phyloP scores from a whole-genome alignment of 352 stramenopile genomes.

The Globisporangium cystogenes region DNA sequence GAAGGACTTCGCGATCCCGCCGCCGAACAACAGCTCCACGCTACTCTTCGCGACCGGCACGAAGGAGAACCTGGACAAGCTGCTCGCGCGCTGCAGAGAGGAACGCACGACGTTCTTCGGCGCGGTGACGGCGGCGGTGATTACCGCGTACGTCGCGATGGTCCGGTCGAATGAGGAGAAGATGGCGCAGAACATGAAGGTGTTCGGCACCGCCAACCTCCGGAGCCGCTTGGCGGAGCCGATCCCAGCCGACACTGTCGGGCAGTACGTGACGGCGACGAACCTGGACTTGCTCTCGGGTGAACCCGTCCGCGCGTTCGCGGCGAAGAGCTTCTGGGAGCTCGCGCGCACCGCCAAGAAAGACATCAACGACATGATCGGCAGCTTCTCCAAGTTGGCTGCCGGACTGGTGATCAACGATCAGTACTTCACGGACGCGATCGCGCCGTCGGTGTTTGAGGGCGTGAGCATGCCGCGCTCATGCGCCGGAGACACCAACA shows the following conservation, averaged over 20 bases:
- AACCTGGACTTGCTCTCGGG: background rate
- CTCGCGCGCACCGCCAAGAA: constrained; percentile 8
- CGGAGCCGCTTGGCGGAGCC: constrained; percentile 12
- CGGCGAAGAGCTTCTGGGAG: constrained; percentile 10
- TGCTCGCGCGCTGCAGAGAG: constrained; percentile 19
- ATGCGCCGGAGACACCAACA: background rate
- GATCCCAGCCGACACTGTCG: constrained; percentile 18
- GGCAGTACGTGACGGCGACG: constrained; percentile 17
- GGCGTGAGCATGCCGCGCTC: background rate
- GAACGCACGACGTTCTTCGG: constrained; percentile 31
- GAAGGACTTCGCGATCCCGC: constrained; percentile 19
- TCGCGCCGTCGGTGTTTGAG: background rate
- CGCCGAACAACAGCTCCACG: constrained; percentile 20
- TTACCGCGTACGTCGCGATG: constrained; percentile 18
- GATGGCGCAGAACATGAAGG: background rate
- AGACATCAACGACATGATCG: constrained; percentile 5
- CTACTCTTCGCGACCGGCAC: constrained; percentile 22
- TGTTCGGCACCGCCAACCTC: constrained; percentile 22
- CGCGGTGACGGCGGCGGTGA: constrained; percentile 18
- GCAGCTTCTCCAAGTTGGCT: background rate
- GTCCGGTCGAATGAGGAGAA: constrained; percentile 5
- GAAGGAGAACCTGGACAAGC: constrained; percentile 15
- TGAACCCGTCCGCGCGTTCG: background rate
- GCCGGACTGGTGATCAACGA: background rate
- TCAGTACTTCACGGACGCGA: constrained; percentile 1